Evolutionary conservation across 805 yeast species (phyloP).

Genomic region (Lipomyces anomalus): DNA sequence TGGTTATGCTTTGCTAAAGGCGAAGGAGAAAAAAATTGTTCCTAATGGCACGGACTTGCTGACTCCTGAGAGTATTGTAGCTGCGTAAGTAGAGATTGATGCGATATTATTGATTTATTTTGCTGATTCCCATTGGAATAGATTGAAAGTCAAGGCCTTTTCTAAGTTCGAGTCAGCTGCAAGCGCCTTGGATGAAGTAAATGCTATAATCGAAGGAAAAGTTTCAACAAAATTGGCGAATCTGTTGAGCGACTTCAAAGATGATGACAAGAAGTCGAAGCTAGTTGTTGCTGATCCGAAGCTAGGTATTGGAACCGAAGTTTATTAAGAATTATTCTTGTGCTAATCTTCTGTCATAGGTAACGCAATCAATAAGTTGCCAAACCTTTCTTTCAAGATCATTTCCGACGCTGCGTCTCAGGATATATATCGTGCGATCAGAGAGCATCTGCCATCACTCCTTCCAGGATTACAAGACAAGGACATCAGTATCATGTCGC

Average conservation of each 20-base stretch:
- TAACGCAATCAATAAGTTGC: constrained; percentile 87
- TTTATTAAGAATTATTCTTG: neutral
- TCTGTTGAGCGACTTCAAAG: constrained; percentile 67
- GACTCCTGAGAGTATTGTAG: constrained; percentile 19
- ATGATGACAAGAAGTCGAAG: constrained; percentile 62
- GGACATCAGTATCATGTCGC: constrained; percentile 87
- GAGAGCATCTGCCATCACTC: constrained; percentile 88
- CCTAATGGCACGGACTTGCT: constrained; percentile 52
- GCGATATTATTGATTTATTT: no score
- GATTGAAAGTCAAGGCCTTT: constrained; percentile 87
- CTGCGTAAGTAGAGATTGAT: constrained; percentile 17
- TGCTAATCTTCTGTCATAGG: constrained; percentile 11
- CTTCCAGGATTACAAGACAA: constrained; percentile 87
- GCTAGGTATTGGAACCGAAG: constrained; percentile 46
- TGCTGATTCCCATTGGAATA: no score
- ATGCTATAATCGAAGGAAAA: constrained; percentile 85
- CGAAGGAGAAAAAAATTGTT: constrained; percentile 94
- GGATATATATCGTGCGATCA: constrained; percentile 91
- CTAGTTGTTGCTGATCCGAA: constrained; percentile 92
- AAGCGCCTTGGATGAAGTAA: constrained; percentile 92
- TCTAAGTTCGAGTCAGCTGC: constrained; percentile 94
- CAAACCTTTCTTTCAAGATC: constrained; percentile 76
- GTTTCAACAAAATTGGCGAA: constrained; percentile 79
- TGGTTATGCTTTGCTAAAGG: constrained; percentile 95
- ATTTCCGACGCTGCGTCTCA: constrained; percentile 92